Evolutionary conservation across 176 grass and related monocot species (phyloP).

Genomic region (Hordeum marinum): DNA sequence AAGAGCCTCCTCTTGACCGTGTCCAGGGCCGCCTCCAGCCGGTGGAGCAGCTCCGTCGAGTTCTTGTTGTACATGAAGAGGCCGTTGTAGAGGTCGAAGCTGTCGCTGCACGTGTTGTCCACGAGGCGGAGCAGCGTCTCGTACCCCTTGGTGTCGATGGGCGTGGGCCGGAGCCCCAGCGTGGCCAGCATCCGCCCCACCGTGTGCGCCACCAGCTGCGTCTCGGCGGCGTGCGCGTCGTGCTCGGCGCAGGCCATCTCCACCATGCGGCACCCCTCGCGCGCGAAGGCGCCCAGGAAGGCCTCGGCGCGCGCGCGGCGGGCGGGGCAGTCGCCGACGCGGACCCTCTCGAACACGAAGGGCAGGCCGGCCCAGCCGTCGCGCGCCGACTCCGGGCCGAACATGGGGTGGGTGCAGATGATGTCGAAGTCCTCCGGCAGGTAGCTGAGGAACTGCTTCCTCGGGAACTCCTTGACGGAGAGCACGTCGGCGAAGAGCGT

Average conservation of each 20-base stretch:
- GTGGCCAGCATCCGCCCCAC: constrained; percentile 51
- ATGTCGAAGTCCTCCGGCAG: constrained; percentile 62
- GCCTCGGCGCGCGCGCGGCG: constrained; percentile 35
- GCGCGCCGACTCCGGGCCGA: constrained; percentile 64
- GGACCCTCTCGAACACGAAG: constrained; percentile 62
- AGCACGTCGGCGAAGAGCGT: constrained; percentile 85
- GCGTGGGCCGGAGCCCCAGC: constrained; percentile 36
- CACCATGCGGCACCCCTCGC: constrained; percentile 73
- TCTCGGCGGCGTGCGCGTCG: constrained; percentile 62
- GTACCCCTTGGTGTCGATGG: constrained; percentile 53
- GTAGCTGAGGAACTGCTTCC: constrained; percentile 39
- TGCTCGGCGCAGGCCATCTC: constrained; percentile 71
- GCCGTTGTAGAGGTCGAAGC: constrained; percentile 89
- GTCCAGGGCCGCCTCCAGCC: constrained; percentile 59
- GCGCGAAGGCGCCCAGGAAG: constrained; percentile 54
- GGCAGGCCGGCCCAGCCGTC: constrained; percentile 60
- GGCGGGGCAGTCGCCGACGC: constrained; percentile 36
- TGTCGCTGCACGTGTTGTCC: constrained; percentile 86
- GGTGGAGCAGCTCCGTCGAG: constrained; percentile 66
- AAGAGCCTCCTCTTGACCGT: constrained; percentile 67
- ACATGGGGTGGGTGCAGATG: constrained; percentile 91
- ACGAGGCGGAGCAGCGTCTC: constrained; percentile 71
- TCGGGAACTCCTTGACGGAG: constrained; percentile 89
- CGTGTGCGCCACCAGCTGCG: constrained; percentile 82
- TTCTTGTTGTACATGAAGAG: constrained; percentile 95